Conservation (phyloP, 176 grass and related monocot genomes). For the Metroxylon sagu region DNA sequence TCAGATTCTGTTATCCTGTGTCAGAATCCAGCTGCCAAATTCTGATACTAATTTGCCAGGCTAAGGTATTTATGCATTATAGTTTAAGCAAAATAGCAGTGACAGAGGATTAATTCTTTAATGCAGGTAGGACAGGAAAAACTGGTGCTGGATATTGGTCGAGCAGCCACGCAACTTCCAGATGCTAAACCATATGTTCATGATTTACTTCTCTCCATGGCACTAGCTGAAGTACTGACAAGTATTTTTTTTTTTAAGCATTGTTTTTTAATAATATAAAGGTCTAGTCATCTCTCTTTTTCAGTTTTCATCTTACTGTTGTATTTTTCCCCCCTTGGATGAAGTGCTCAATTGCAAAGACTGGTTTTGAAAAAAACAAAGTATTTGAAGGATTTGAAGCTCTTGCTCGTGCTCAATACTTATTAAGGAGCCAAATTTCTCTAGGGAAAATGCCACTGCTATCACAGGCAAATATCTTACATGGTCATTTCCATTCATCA, state of each 20-base stretch:
- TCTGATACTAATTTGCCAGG: too few species aligned
- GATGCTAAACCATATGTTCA: slow-evolving; percentile 81
- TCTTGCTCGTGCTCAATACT: slow-evolving; percentile 82
- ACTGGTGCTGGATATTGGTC: slow-evolving; percentile 76
- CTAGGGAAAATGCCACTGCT: slow-evolving; percentile 82
- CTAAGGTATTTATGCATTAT: too few species aligned
- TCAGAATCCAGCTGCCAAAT: too few species aligned
- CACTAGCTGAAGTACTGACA: slow-evolving; percentile 69
- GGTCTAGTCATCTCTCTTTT: too few species aligned
- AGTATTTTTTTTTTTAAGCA: too few species aligned
- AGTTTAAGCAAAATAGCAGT: background rate
- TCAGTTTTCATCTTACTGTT: background rate
- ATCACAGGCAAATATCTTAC: slow-evolving; percentile 50
- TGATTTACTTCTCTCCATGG: slow-evolving; percentile 84
- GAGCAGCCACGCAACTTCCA: slow-evolving; percentile 42
- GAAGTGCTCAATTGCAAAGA: slow-evolving; percentile 92
- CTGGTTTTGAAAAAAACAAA: slow-evolving; percentile 85
- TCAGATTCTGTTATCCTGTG: too few species aligned
- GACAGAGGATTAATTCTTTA: background rate
- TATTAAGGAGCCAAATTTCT: slow-evolving; percentile 76
- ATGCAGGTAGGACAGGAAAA: slow-evolving; percentile 91
- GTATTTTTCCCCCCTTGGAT: slow-evolving; percentile 8
- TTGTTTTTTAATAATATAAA: too few species aligned
- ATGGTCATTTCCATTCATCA: slow-evolving; percentile 6
- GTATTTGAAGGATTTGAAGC: slow-evolving; percentile 91